Percentiles rank a stretch among this genome's conserved stretches.
Conservation (phyloP, 1,284 basidiomycete genomes). For the Puccinia sorghi region DNA sequence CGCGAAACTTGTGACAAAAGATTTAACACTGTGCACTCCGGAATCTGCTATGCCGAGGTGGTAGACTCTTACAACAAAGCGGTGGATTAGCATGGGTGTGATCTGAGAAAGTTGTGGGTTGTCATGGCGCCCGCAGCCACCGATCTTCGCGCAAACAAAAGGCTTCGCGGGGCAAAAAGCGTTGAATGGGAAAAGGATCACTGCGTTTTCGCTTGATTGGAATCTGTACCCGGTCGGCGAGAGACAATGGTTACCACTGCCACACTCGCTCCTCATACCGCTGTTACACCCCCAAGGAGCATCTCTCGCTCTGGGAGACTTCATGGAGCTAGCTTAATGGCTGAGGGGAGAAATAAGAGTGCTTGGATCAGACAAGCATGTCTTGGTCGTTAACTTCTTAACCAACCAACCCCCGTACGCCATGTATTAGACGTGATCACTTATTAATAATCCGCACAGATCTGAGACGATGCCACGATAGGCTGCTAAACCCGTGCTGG, state of each 20-base stretch:
- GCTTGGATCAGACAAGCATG: background rate
- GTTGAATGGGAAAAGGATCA: too few relatives aligned
- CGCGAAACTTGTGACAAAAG: too few relatives aligned
- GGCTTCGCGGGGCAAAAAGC: too few relatives aligned
- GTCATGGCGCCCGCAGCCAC: too few relatives aligned
- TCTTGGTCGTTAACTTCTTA: background rate
- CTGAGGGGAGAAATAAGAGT: background rate
- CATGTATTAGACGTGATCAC: slow-evolving; percentile 6
- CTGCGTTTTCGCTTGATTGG: too few relatives aligned
- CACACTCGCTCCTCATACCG: background rate
- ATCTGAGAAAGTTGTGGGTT: too few relatives aligned
- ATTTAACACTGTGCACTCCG: too few relatives aligned
- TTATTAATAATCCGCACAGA: background rate
- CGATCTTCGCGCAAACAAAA: too few relatives aligned
- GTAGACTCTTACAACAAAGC: too few relatives aligned
- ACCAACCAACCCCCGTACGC: background rate
- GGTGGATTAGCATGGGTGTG: too few relatives aligned
- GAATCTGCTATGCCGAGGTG: too few relatives aligned
- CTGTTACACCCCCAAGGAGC: background rate
- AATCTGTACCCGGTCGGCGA: background rate
- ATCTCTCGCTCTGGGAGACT: background rate
- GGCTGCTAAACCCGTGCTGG: background rate
- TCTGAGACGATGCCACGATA: background rate
- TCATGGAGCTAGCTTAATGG: background rate
- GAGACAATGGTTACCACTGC: slow-evolving; percentile 5